Conservation (phyloP, 306 rosid species). For the Cicer pinnatifidum region DNA sequence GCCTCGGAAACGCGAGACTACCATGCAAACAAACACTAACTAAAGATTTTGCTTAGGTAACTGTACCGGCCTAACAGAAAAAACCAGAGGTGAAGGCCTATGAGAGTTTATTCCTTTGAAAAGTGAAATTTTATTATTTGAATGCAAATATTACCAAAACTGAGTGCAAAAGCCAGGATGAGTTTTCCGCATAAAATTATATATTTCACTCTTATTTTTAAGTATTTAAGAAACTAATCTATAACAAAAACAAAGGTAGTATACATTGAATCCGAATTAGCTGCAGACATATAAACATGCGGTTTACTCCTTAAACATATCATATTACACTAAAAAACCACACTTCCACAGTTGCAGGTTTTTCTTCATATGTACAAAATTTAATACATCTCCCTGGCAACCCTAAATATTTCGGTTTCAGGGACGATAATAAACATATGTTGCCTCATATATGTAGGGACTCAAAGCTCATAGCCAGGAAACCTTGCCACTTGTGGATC, state of each 20-base stretch:
- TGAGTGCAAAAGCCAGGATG: not conserved
- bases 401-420: not conserved
- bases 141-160: not conserved
- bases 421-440: not conserved
- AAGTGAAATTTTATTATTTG: not conserved
- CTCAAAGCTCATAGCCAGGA: conserved; percentile 75
- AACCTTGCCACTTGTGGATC: conserved; percentile 72
- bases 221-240: not conserved
- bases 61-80: not conserved
- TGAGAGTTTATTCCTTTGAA: not conserved
- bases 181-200: not conserved
- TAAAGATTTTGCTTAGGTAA: not conserved
- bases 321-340: conserved; percentile 25
- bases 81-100: not conserved
- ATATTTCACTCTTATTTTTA: not conserved
- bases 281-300: no score
- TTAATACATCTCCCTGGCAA: conserved; percentile 4
- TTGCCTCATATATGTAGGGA: conserved; percentile 7
- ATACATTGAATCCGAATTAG: no score
- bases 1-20: not conserved
- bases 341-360: not conserved
- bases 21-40: not conserved
- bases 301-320: not conserved
- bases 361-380: conserved; percentile 21
- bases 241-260: not conserved